Conservation (phyloP, 345 rosid genomes). For the Aquilaria malaccensis region DNA sequence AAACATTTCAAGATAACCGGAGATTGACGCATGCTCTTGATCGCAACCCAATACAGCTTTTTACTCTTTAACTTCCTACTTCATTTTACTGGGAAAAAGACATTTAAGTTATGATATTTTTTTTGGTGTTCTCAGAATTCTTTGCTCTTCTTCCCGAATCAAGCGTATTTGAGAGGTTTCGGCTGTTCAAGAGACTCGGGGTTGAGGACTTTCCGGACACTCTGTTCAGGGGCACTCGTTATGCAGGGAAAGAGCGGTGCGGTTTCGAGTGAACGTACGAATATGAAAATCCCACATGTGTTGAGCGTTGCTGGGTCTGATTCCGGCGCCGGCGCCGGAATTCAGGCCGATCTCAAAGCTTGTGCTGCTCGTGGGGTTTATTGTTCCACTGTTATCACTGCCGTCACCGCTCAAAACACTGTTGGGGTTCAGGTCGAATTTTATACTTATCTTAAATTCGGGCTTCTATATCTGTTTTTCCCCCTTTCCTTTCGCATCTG, state of each 20-base stretch:
- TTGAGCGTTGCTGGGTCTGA: conserved; percentile 88
- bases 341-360: conserved; percentile 92
- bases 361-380: conserved; percentile 90
- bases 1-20: no score
- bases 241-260: conserved; percentile 19
- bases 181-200: background rate
- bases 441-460: background rate
- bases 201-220: background rate
- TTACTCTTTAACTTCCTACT: no score
- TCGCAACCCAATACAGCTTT: no score
- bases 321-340: conserved; percentile 94
- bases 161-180: conserved; percentile 1
- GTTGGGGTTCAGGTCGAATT: conserved; percentile 69
- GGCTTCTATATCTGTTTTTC: background rate
- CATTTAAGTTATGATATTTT: background rate
- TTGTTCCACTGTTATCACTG: conserved; percentile 85
- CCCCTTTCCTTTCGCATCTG: background rate
- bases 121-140: conserved; percentile 1
- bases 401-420: conserved; percentile 89
- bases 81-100: no score
- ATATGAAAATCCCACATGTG: conserved; percentile 52
- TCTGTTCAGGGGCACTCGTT: conserved; percentile 7
- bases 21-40: no score
- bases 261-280: conserved; percentile 5
- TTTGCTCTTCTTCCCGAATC: background rate